Percentiles rank a stretch among this genome's conserved stretches.
Conservation (phyloP, 768 basidiomycete species). For the Termitomyces sp. region DNA sequence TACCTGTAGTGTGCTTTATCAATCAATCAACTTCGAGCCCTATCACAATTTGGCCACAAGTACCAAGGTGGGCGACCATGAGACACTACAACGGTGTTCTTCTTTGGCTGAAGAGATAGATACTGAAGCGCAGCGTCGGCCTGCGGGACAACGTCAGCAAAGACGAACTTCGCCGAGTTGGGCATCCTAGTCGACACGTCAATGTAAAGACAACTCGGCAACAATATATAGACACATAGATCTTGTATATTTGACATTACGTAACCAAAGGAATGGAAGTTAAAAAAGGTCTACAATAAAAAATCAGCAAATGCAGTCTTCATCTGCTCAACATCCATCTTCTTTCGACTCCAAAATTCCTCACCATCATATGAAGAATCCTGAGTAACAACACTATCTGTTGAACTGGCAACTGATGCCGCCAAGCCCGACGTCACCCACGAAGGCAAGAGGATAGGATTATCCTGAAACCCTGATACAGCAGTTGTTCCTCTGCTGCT, state of each 20-base stretch:
- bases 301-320: slow-evolving; percentile 33
- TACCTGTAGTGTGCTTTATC: slow-evolving; percentile 47
- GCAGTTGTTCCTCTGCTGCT: slow-evolving; percentile 33
- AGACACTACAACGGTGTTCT: slow-evolving; percentile 76
- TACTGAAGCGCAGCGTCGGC: slow-evolving; percentile 8
- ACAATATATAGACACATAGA: too few species aligned
- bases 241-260: background rate
- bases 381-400: background rate
- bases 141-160: slow-evolving; percentile 7
- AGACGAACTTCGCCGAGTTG: slow-evolving; percentile 12
- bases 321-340: slow-evolving; percentile 25
- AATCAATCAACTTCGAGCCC: slow-evolving; percentile 6
- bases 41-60: background rate
- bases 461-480: slow-evolving; percentile 1
- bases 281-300: slow-evolving; percentile 21
- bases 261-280: slow-evolving; percentile 1
- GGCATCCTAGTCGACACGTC: slow-evolving; percentile 10
- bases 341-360: slow-evolving; percentile 26
- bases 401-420: background rate
- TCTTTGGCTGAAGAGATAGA: slow-evolving; percentile 38
- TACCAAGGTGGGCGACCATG: slow-evolving; percentile 87
- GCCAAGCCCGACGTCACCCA: slow-evolving; percentile 25
- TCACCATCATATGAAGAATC: background rate
- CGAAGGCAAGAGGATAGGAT: slow-evolving; percentile 24
- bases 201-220: too few species aligned